These are phyloP conservation scores for Epichloe scottii DNA, from an alignment of 2,329 filamentous ascomycete genomes.

Conservation along the genomic window DNA sequence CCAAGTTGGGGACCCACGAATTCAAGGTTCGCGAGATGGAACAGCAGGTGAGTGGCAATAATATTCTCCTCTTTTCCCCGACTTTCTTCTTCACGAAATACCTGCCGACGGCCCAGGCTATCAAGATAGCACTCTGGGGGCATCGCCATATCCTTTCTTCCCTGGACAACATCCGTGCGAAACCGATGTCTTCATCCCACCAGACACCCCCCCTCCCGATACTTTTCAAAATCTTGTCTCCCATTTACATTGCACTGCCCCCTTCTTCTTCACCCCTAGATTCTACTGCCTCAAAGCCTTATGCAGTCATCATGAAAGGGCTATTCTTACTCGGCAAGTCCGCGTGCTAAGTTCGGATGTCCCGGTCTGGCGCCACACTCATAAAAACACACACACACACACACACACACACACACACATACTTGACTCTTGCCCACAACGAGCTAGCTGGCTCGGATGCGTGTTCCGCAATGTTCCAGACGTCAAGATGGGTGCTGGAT, in stretches of 20 bases:
- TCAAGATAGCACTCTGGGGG: no score
- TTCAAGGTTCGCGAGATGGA: constrained; percentile 99
- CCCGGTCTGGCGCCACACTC: neutral
- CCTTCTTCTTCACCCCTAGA: neutral
- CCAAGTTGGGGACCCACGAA: constrained; percentile 78
- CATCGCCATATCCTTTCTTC: no score
- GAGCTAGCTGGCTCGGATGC: neutral
- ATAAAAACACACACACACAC: neutral
- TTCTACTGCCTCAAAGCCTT: neutral
- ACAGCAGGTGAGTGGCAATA: constrained; percentile 62
- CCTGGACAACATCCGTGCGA: no score
- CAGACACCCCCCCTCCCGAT: neutral
- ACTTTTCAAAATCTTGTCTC: neutral
- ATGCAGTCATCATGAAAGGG: neutral
- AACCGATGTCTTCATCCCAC: neutral
- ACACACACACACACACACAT: neutral
- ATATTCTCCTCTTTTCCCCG: constrained; percentile 17
- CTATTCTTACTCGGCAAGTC: neutral
- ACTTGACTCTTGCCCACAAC: neutral
- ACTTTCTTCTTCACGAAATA: neutral
- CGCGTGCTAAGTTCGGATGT: neutral
- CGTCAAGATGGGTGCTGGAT: constrained; percentile 1
- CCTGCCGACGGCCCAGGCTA: neutral
- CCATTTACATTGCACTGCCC: neutral
- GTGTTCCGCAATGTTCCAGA: neutral